These are phyloP conservation scores for Endothia cerciana DNA, from an alignment of 2,329 filamentous ascomycete species.

Conservation along the genomic window DNA sequence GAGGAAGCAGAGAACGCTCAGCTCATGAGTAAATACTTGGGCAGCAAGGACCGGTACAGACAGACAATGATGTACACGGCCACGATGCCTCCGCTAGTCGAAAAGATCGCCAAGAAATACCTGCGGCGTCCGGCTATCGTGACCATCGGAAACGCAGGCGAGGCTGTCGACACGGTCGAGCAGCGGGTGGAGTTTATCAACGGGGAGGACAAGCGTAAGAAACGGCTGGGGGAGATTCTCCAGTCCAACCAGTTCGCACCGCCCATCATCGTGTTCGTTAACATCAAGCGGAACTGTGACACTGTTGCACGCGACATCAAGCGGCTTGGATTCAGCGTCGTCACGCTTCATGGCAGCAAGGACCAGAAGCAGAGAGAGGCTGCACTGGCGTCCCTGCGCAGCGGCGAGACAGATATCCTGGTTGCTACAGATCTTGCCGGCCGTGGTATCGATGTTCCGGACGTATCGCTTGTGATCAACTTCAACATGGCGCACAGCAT, in stretches of 20 bases:
- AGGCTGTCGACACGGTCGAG: slow-evolving; percentile 97
- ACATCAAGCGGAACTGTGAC: slow-evolving; percentile 97
- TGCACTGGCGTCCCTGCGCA: slow-evolving; percentile 81
- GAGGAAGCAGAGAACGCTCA: slow-evolving; percentile 86
- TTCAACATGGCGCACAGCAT: slow-evolving; percentile 98
- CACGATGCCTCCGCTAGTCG: slow-evolving; percentile 91
- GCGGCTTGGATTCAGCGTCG: slow-evolving; percentile 85
- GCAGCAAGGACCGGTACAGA: slow-evolving; percentile 74
- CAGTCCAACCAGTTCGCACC: slow-evolving; percentile 77
- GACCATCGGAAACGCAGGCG: slow-evolving; percentile 90
- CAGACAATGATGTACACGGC: slow-evolving; percentile 99
- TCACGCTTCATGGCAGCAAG: slow-evolving; percentile 93
- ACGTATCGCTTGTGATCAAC: slow-evolving; percentile 93
- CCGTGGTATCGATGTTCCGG: slow-evolving; percentile 95
- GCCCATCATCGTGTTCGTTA: slow-evolving; percentile 98
- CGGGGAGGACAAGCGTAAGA: slow-evolving; percentile 95
- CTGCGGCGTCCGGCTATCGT: slow-evolving; percentile 90
- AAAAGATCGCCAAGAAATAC: slow-evolving; percentile 97
- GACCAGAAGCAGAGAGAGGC: slow-evolving; percentile 98
- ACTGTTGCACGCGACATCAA: slow-evolving; percentile 93
- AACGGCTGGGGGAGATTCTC: slow-evolving; percentile 90
- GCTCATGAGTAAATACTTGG: slow-evolving; percentile 81
- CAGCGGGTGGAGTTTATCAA: slow-evolving; percentile 91
- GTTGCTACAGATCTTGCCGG: slow-evolving; percentile 96
- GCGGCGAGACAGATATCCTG: slow-evolving; percentile 80